A percentile compares a stretch with the other conserved stretches of the same genome.
Evolutionary conservation across 2,329 filamentous ascomycete genomes (phyloP).

Genomic region (Exophiala alcalophila): DNA sequence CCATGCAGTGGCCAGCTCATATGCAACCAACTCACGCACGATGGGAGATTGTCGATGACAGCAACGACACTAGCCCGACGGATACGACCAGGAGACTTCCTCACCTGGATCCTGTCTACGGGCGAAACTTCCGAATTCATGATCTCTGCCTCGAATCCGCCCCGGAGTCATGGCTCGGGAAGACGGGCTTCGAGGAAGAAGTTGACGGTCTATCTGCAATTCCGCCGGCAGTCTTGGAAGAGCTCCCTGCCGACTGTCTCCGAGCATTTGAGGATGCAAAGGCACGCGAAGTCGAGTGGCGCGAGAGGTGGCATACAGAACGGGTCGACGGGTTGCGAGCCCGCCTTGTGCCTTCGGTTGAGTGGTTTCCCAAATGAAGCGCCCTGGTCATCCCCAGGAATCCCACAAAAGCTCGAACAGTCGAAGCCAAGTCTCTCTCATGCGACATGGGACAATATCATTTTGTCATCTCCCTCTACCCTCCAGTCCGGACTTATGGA

Average conservation of each 20-base stretch:
- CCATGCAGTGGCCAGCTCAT: slow-evolving; percentile 78
- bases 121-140: slow-evolving; percentile 61
- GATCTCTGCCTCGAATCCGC: slow-evolving; percentile 61
- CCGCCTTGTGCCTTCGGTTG: slow-evolving; percentile 26
- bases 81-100: slow-evolving; percentile 46
- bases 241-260: slow-evolving; percentile 56
- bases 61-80: slow-evolving; percentile 23
- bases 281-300: slow-evolving; percentile 67
- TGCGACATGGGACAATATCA: no score
- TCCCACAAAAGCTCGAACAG: no score
- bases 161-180: slow-evolving; percentile 55
- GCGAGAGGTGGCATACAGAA: slow-evolving; percentile 70
- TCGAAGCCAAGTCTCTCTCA: no score
- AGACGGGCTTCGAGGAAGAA: slow-evolving; percentile 53
- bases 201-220: slow-evolving; percentile 38
- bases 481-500: no score
- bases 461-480: no score
- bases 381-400: no score
- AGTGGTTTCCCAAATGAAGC: slow-evolving; percentile 31
- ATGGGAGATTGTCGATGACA: slow-evolving; percentile 64
- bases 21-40: slow-evolving; percentile 88
- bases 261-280: slow-evolving; percentile 68
- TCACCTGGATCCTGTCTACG: slow-evolving; percentile 55
- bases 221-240: slow-evolving; percentile 43
- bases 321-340: slow-evolving; percentile 50